Conservation (phyloP, 192 early-diverging fungal genomes). For the Podila horticola region DNA sequence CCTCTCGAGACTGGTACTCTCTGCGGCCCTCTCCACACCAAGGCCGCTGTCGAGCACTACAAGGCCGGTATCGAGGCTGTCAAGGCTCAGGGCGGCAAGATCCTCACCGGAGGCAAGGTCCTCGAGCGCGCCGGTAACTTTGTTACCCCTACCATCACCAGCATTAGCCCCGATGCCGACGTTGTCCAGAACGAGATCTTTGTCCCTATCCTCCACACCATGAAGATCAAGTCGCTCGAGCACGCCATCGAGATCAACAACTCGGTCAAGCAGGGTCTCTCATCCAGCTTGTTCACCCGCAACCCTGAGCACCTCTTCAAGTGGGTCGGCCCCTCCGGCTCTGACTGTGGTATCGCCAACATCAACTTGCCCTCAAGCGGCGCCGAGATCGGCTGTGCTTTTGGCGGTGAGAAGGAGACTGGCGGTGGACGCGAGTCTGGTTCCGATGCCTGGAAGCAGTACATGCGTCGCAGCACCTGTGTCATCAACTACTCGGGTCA, state of each 20-base stretch:
- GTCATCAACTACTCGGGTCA: conserved; percentile 90
- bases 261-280: conserved; percentile 88
- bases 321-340: conserved; percentile 92
- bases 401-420: conserved; percentile 98
- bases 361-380: conserved; percentile 97
- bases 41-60: conserved; percentile 81
- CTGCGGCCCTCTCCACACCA: conserved; percentile 94
- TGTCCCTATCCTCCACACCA: conserved; percentile 92
- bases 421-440: conserved; percentile 95
- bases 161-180: conserved; percentile 74
- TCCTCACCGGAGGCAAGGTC: conserved; percentile 86
- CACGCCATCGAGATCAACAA: conserved; percentile 93
- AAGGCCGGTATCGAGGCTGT: conserved; percentile 80
- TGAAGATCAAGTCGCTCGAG: conserved; percentile 79
- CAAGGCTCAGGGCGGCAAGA: conserved; percentile 84
- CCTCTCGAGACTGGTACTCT: conserved; percentile 84
- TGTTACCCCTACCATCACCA: conserved; percentile 94
- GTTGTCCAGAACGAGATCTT: conserved; percentile 95
- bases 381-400: conserved; percentile 97
- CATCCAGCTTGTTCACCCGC: conserved; percentile 86
- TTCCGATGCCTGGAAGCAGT: conserved; percentile 90
- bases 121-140: conserved; percentile 85
- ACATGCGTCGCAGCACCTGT: conserved; percentile 58
- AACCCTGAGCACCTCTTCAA: conserved; percentile 85
- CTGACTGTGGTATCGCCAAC: conserved; percentile 94